Conservation (phyloP, 768 basidiomycete species). For the Saitozyma sp. region DNA sequence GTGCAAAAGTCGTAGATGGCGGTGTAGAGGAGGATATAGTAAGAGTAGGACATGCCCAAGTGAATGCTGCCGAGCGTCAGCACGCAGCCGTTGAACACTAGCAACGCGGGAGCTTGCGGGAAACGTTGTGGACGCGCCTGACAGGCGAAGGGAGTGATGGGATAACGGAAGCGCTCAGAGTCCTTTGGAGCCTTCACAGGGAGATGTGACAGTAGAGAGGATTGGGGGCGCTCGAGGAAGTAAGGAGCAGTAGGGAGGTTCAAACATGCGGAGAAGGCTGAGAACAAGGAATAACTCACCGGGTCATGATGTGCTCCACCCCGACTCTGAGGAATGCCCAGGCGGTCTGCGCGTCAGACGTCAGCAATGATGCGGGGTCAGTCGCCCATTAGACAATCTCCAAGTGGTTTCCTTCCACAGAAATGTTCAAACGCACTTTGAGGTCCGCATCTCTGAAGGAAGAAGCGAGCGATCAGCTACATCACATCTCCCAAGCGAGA, state of each 20-base stretch:
- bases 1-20: conserved; percentile 97
- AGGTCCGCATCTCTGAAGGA: conserved; percentile 39
- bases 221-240: not conserved
- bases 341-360: conserved; percentile 21
- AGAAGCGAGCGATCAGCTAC: too few species aligned
- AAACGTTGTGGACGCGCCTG: not conserved
- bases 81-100: not conserved
- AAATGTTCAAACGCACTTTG: conserved; percentile 9
- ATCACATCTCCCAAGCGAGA: not conserved
- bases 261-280: too few species aligned
- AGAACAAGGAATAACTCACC: conserved; percentile 37
- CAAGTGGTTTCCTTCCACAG: too few species aligned
- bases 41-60: conserved; percentile 52
- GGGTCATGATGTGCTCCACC: conserved; percentile 58
- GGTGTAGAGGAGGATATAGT: conserved; percentile 66
- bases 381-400: too few species aligned
- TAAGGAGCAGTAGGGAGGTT: not conserved
- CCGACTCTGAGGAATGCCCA: conserved; percentile 52
- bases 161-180: not conserved
- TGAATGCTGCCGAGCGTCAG: conserved; percentile 39
- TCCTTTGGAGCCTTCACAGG: too few species aligned
- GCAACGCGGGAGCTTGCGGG: too few species aligned
- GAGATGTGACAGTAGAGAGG: not conserved
- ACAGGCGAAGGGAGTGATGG: too few species aligned
- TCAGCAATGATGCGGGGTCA: not conserved